Base-by-base conservation (phyloP, 73 alveolate species). In the Blepharisma japonicum region DNA sequence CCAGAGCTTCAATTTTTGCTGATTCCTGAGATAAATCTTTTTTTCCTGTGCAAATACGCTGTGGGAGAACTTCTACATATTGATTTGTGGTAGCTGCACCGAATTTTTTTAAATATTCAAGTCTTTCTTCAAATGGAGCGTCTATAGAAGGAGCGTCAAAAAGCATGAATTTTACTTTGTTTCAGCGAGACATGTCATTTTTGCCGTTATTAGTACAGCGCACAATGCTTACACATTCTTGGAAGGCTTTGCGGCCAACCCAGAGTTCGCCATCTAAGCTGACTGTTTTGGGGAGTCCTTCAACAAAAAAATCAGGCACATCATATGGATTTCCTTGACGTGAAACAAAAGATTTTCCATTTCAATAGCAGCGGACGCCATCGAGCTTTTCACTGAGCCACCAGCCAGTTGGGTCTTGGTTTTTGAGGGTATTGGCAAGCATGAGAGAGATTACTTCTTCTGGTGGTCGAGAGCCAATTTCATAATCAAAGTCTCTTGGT, bases 291-390 rank as follows among this genome's bases (percentile, higher is more conserved):
- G 83, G 83, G 77, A 72, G 61, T 54, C 83, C 83, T 55, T 77
- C 83, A 20, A 77, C 83, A 55, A 77, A 77, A 21, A 27, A 77
- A 1, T 72, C 61, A 7, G 83, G 83, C 23, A 77, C 55, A 14
- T 77, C 55, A 18, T 55, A 18, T 8, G 77, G 45, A 14, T 77
- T 50, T 6, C 77, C 77, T 23, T 9, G 77, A 23, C 87, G 18
- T 4, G 91, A 68, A 39, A 56, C 20, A 86, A 84, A 79, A 14
- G 78, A 78, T 32, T 78, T 68, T 8, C 91, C 91, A 51, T 78
- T 84, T 87, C 91, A 84, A 27, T 56, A 48, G 23, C 83, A 79
- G 38, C 91, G 56, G 27, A 84, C 84, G 0, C 91, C 91, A 70
- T 84, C 91, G 14, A 84, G 67, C 77, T 84, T 84, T 78, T 84